phyloP scores from a whole-genome alignment of 768 basidiomycete species.

The Austroboletus eburneus region DNA sequence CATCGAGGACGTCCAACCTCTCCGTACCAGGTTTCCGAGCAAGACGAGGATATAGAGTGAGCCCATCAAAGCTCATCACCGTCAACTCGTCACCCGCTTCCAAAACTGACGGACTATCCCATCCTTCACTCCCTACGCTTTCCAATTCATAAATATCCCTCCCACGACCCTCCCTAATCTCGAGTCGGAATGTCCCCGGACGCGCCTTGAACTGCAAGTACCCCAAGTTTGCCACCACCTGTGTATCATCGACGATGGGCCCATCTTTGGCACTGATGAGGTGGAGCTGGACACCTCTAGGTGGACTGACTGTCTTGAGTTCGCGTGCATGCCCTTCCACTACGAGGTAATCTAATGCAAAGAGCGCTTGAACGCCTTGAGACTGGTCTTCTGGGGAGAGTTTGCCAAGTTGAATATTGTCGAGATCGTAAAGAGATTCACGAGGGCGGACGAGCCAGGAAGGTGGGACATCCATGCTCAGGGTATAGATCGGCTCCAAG shows the following conservation, averaged over 20 bases:
- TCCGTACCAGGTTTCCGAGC: conserved; percentile 73
- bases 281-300: conserved; percentile 89
- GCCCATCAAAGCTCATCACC: conserved; percentile 85
- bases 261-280: conserved; percentile 47
- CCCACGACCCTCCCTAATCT: conserved; percentile 79
- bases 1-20: conserved; percentile 69
- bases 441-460: conserved; percentile 93
- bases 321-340: conserved; percentile 95
- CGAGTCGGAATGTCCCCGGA: conserved; percentile 82
- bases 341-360: conserved; percentile 86
- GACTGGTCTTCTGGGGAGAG: conserved; percentile 52
- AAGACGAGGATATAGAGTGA: conserved; percentile 84
- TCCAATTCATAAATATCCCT: conserved; percentile 76
- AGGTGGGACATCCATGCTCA: conserved; percentile 87
- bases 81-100: conserved; percentile 71
- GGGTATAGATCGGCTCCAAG: conserved; percentile 83
- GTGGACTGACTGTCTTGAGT: conserved; percentile 54
- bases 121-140: conserved; percentile 86
- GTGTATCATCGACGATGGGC: conserved; percentile 71
- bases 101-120: conserved; percentile 71
- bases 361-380: conserved; percentile 65
- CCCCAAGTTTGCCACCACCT: conserved; percentile 90
- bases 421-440: conserved; percentile 86
- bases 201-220: conserved; percentile 94
- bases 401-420: conserved; percentile 84